Conservation (phyloP, 345 rosid species). For the Citrus medica region DNA sequence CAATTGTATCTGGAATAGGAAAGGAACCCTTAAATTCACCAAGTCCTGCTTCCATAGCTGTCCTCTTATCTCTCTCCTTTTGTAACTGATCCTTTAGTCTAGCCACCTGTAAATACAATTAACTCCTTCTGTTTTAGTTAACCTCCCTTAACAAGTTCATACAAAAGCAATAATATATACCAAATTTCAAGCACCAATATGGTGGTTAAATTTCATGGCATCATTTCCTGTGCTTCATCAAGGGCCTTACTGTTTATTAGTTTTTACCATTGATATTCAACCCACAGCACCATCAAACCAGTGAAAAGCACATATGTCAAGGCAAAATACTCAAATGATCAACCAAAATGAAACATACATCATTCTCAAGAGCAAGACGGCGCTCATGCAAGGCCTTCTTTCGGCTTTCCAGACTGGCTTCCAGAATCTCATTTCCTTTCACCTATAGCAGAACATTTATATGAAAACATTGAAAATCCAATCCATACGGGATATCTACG, state of each 20-base stretch:
- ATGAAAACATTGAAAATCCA: not conserved
- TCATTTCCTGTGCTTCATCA: not conserved
- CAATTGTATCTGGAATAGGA: constrained; percentile 34
- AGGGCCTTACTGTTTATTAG: not conserved
- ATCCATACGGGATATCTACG: constrained; percentile 2
- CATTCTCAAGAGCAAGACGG: constrained; percentile 71
- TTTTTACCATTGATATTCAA: not conserved
- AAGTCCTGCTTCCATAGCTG: constrained; percentile 65
- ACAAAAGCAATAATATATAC: not conserved
- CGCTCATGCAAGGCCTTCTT: constrained; percentile 61
- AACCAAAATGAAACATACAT: constrained; percentile 42
- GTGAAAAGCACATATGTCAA: not conserved
- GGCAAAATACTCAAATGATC: constrained; percentile 1
- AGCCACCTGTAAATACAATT: constrained; percentile 53
- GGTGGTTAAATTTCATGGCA: not conserved
- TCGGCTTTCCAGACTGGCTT: constrained; percentile 54
- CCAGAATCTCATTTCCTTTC: constrained; percentile 56
- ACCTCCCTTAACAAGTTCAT: not conserved
- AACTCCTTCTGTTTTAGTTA: not conserved
- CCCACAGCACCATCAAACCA: not conserved
- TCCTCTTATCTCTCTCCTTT: constrained; percentile 62
- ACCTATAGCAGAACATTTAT: constrained; percentile 37
- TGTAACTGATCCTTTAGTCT: constrained; percentile 77
- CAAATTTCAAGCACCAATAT: not conserved
- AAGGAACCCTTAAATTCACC: constrained; percentile 34